A percentile compares a stretch with the other conserved stretches of the same genome.
Conservation (phyloP, 495 filamentous ascomycete genomes). For the Lophiotrema nucula region DNA sequence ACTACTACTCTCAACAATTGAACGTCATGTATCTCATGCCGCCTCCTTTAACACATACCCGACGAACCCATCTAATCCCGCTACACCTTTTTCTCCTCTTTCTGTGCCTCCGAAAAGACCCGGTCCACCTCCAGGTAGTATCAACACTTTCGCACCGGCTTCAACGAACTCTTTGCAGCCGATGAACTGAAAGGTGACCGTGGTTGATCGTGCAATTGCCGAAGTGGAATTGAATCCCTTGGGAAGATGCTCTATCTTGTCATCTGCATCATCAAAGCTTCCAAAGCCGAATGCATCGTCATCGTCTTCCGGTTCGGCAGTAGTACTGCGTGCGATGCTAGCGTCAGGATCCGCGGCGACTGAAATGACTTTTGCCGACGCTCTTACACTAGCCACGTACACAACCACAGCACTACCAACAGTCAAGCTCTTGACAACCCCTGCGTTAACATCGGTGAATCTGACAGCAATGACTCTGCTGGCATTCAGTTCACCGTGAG, state of each 20-base stretch:
- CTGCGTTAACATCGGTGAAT: constrained; percentile 29
- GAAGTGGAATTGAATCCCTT: not conserved
- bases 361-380: constrained; percentile 67
- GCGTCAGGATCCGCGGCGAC: constrained; percentile 45
- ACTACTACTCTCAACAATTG: too few relatives aligned
- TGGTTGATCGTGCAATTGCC: constrained; percentile 44
- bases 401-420: constrained; percentile 68
- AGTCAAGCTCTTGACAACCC: constrained; percentile 38
- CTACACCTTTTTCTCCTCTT: constrained; percentile 56
- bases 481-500: constrained; percentile 53
- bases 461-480: constrained; percentile 54
- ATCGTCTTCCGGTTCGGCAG: constrained; percentile 56
- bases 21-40: not conserved
- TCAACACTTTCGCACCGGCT: constrained; percentile 70
- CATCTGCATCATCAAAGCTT: constrained; percentile 37
- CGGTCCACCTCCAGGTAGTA: constrained; percentile 65
- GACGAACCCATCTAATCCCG: constrained; percentile 66
- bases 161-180: constrained; percentile 83
- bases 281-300: constrained; percentile 42
- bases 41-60: constrained; percentile 56
- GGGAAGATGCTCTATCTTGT: constrained; percentile 14
- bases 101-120: constrained; percentile 49
- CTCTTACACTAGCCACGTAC: constrained; percentile 84
- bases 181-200: constrained; percentile 74
- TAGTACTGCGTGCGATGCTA: not conserved